phyloP scores from a whole-genome alignment of 2,329 filamentous ascomycete species.

The Nemania diffusa region DNA sequence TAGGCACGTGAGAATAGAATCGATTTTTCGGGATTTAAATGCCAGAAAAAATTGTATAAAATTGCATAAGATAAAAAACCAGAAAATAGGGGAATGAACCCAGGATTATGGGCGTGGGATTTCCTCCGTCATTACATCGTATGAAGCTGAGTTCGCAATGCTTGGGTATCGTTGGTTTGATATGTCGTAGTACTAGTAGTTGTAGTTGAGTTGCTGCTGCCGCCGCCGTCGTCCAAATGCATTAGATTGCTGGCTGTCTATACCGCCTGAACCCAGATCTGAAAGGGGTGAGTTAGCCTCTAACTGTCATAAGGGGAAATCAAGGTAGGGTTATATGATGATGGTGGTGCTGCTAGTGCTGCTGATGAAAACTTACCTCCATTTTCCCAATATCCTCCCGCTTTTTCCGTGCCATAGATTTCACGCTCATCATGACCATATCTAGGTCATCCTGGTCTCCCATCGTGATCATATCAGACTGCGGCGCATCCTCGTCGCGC shows the following conservation, averaged over 20 bases:
- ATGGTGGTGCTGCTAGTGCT: neutral
- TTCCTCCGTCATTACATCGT: conserved; percentile 48
- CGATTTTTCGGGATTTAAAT: conserved; percentile 5
- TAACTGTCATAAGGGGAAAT: neutral
- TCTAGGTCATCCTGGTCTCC: conserved; percentile 96
- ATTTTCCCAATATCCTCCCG: conserved; percentile 88
- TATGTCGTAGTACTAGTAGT: conserved; percentile 37
- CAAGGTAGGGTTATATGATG: neutral
- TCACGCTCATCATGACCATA: conserved; percentile 79
- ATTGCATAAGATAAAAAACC: conserved; percentile 19
- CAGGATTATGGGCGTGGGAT: conserved; percentile 29
- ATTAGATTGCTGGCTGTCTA: conserved; percentile 51
- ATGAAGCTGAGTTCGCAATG: conserved; percentile 45
- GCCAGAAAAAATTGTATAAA: conserved; percentile 17
- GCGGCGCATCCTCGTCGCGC: conserved; percentile 77
- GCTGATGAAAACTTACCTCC: conserved; percentile 75
- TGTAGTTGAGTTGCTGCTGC: too few species aligned
- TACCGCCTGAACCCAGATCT: conserved; percentile 62
- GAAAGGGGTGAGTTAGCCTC: conserved; percentile 43
- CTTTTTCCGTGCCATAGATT: conserved; percentile 75
- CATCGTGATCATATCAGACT: conserved; percentile 94
- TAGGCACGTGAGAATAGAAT: neutral
- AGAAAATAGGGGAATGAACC: conserved; percentile 25
- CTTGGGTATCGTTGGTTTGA: conserved; percentile 49
- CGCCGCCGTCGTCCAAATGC: conserved; percentile 36